Evolutionary conservation across 192 early-diverging fungal genomes (phyloP), one percentile per base, ranked within the genome.

Genomic region (Umbelopsis isabellina): DNA sequence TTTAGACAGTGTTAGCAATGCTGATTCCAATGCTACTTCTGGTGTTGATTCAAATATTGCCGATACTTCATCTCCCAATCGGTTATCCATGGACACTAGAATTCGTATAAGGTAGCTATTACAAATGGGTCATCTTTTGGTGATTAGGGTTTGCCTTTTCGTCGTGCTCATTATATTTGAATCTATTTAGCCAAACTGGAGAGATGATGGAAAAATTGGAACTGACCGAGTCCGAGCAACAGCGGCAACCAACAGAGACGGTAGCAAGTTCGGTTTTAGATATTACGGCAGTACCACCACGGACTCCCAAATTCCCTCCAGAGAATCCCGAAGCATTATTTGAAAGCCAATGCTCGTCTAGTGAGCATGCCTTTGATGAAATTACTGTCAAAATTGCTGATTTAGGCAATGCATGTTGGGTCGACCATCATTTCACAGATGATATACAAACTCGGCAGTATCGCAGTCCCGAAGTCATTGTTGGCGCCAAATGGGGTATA

Each of bases 401-500:
- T 80, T 81, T 98, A 13, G 96, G 96, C n/a, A 98, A 98, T 78
- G 93, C 95, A 15, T 96, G 94, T 66, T 96, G 96, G 94, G 88
- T 89, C 1, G 85, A 96, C 74, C 91, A 94, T 74, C 95, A 96
- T 74, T 96, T 96, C 71, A 95, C 94, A 1, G 91, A 92, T 49
- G 93, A 97, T 71, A 97, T 98, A 69, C 96, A 98, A 82, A 98
- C 96, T 50, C 90, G 96, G 55, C 96, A 98, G 75, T 98, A 98
- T 72, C 92, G 96, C 51, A 92, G 91, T 23, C 96, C 96, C 30
- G 96, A 98, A 75, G 96, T 95, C 13, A 95, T 97, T 70, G 81
- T 98, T 15, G 96, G 96, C 3, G 82, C 89, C 35, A 86, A 87
- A 51, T 98, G 96, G 89, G 91, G 92, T 46, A 69, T 88, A 4